Evolutionary conservation across 192 early-diverging fungal species (phyloP).

Genomic region (Chytriomyces sp.): DNA sequence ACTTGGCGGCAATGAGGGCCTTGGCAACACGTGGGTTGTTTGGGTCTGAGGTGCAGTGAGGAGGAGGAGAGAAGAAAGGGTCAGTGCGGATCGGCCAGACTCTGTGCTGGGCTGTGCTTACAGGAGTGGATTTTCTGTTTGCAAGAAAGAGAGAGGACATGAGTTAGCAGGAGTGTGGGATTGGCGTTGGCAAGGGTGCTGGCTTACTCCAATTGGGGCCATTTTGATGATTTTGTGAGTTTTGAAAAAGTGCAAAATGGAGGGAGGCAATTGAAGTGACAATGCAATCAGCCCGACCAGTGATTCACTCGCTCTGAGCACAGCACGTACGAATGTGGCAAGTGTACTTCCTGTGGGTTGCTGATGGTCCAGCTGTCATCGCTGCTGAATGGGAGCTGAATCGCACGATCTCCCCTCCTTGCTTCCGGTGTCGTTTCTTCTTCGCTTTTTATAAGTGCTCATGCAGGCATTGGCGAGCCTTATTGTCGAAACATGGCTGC

Average conservation of each 20-base stretch:
- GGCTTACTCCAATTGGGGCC: conserved; percentile 30
- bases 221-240: background rate
- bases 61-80: background rate
- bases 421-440: too few species aligned
- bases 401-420: background rate
- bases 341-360: too few species aligned
- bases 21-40: conserved; percentile 76
- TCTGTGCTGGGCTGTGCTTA: background rate
- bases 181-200: background rate
- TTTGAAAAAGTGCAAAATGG: conserved; percentile 4
- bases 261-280: background rate
- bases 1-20: conserved; percentile 76
- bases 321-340: too few species aligned
- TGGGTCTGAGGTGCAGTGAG: conserved; percentile 49
- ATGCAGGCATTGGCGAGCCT: too few species aligned
- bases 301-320: too few species aligned
- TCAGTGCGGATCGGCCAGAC: background rate
- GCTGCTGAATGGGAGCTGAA: background rate
- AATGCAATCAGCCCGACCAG: too few species aligned
- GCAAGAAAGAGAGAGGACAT: background rate
- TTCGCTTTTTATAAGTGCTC: too few species aligned
- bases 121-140: conserved; percentile 31
- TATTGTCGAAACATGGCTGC: too few species aligned
- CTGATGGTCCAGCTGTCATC: background rate
- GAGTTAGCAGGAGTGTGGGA: background rate